phyloP scores from a whole-genome alignment of 148 eudicot species.

The Mesembryanthemum crystallinum region DNA sequence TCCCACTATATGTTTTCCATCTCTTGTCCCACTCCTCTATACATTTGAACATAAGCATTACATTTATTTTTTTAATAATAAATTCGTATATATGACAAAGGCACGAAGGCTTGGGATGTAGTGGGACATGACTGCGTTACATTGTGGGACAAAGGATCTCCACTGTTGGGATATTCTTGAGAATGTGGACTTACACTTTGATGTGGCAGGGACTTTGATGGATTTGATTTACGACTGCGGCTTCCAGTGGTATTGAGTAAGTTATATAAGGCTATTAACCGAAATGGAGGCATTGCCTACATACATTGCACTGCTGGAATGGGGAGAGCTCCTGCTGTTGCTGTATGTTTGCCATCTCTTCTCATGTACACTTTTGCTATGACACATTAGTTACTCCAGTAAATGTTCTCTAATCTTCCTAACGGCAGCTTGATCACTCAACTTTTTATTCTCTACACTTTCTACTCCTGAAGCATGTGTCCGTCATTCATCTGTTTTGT shows the following conservation, averaged over 20 bases:
- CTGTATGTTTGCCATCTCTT: constrained; percentile 45
- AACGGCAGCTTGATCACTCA: background rate
- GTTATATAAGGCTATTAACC: constrained; percentile 65
- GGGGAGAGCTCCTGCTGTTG: constrained; percentile 96
- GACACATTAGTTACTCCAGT: background rate
- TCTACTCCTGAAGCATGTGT: background rate
- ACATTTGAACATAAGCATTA: too few species aligned
- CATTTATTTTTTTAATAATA: too few species aligned
- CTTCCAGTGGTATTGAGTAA: constrained; percentile 87
- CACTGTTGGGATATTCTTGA: constrained; percentile 17
- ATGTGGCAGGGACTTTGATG: constrained; percentile 82
- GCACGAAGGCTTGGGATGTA: too few species aligned
- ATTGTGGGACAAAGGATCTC: too few species aligned
- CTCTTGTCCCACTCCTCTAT: too few species aligned
- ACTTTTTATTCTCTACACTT: background rate
- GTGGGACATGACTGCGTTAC: too few species aligned
- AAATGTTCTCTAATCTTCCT: background rate
- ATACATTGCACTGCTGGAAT: constrained; percentile 98
- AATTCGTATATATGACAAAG: too few species aligned
- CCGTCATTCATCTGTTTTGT: background rate
- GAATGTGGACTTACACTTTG: constrained; percentile 15
- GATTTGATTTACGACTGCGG: constrained; percentile 76
- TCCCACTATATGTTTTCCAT: too few species aligned
- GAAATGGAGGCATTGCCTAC: constrained; percentile 80
- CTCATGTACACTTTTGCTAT: background rate